A percentile compares a stretch with the other conserved stretches of the same genome.
phyloP scores from a whole-genome alignment of 768 basidiomycete genomes.

The Pulveroboletus sp. region DNA sequence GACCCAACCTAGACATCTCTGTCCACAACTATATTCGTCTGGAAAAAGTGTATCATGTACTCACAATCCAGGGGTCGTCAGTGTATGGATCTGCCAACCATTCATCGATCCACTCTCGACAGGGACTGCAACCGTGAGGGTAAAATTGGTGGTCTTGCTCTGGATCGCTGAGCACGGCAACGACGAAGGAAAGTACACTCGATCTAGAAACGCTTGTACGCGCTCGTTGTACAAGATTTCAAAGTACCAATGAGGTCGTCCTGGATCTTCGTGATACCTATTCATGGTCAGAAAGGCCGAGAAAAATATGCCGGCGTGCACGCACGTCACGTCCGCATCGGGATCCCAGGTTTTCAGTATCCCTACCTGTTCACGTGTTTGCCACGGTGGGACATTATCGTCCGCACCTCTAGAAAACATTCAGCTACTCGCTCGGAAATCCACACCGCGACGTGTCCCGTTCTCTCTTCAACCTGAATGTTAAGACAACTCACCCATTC shows the following conservation, averaged over 20 bases:
- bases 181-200: slow-evolving; percentile 15
- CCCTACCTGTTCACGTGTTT: slow-evolving; percentile 65
- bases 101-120: slow-evolving; percentile 65
- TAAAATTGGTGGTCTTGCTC: slow-evolving; percentile 41
- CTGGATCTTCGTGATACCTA: slow-evolving; percentile 63
- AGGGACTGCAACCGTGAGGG: slow-evolving; percentile 71
- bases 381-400: slow-evolving; percentile 87
- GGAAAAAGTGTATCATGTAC: slow-evolving; percentile 11
- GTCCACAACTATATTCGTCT: not conserved
- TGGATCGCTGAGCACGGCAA: not conserved
- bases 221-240: slow-evolving; percentile 51
- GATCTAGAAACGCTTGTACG: slow-evolving; percentile 57
- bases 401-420: slow-evolving; percentile 59
- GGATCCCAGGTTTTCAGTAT: slow-evolving; percentile 58
- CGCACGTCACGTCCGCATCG: slow-evolving; percentile 52
- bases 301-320: slow-evolving; percentile 2
- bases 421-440: not conserved
- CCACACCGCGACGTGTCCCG: not conserved
- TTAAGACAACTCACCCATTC: slow-evolving; percentile 60
- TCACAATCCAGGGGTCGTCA: slow-evolving; percentile 69
- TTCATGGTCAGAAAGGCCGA: not conserved
- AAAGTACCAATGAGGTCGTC: slow-evolving; percentile 70
- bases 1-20: slow-evolving; percentile 12
- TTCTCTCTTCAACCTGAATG: not conserved
- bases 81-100: slow-evolving; percentile 63